Evolutionary conservation across 768 basidiomycete species (phyloP).

Genomic region (Psilocybe subaeruginosa): DNA sequence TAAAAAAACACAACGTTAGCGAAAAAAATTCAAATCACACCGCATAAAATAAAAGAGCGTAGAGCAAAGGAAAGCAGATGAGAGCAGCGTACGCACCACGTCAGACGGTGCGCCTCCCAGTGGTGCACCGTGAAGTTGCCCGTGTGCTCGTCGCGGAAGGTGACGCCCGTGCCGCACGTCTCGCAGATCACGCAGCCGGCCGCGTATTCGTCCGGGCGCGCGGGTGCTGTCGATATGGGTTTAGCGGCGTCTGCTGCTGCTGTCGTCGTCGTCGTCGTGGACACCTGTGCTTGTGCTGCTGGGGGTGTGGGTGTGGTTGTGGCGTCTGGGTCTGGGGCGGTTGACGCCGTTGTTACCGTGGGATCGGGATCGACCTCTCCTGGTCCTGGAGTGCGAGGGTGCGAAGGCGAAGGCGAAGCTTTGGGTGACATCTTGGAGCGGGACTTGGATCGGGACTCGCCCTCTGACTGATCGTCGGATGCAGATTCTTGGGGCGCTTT

Average conservation of each 20-base stretch:
- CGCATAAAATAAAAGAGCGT: background rate
- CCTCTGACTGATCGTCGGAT: conserved; percentile 1
- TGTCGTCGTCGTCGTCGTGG: no score
- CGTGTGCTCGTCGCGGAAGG: conserved; percentile 66
- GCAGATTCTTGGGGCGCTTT: conserved; percentile 16
- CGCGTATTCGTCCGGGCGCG: conserved; percentile 53
- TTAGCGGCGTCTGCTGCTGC: conserved; percentile 4
- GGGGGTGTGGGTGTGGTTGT: background rate
- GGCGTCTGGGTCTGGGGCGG: background rate
- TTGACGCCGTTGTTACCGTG: background rate
- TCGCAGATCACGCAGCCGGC: conserved; percentile 69
- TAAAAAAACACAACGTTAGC: no score
- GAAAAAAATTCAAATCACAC: no score
- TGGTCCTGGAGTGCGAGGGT: no score
- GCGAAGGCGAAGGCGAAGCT: no score
- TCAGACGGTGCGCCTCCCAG: conserved; percentile 65
- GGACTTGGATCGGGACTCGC: background rate
- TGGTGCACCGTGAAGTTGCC: conserved; percentile 68
- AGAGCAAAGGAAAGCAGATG: background rate
- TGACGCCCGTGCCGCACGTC: conserved; percentile 60
- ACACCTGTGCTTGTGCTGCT: no score
- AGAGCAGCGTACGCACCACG: conserved; percentile 47
- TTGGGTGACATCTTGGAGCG: no score
- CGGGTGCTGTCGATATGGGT: no score
- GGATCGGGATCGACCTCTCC: no score